Evolutionary conservation across 192 early-diverging fungal species (phyloP).

Genomic region (Coemansia asiatica): DNA sequence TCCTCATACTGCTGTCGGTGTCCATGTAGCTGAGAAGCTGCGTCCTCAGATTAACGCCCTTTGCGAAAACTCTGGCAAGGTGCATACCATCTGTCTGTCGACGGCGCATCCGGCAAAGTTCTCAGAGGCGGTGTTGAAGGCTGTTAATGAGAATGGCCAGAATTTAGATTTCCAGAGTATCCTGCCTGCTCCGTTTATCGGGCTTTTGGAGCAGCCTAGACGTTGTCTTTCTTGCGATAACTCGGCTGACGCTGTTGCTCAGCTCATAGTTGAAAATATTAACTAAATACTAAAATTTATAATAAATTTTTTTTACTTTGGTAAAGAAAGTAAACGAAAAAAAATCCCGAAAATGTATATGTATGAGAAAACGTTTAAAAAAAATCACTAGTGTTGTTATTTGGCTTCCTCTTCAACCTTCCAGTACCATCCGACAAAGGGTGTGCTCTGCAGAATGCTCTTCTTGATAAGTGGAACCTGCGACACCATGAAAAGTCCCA

Average conservation of each 20-base stretch:
- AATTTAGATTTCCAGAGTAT: conserved; percentile 62
- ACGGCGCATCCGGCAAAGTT: conserved; percentile 98
- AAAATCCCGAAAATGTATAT: background rate
- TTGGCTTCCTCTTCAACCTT: conserved; percentile 48
- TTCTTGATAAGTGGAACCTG: conserved; percentile 48
- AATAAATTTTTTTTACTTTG: background rate
- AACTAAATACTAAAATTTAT: background rate
- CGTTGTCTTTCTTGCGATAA: conserved; percentile 57
- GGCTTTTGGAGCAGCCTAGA: conserved; percentile 69
- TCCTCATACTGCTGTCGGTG: conserved; percentile 96
- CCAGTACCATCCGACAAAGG: conserved; percentile 55
- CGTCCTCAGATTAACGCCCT: conserved; percentile 16
- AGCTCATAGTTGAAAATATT: conserved; percentile 24
- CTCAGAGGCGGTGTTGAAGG: conserved; percentile 82
- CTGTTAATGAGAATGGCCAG: conserved; percentile 56
- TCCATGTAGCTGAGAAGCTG: conserved; percentile 73
- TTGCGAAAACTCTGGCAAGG: conserved; percentile 9
- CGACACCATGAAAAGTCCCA: conserved; percentile 41
- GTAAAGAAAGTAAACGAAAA: background rate
- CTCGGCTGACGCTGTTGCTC: conserved; percentile 46
- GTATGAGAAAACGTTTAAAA: background rate
- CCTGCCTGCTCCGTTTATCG: conserved; percentile 67
- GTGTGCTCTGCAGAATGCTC: conserved; percentile 43
- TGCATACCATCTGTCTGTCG: conserved; percentile 66
- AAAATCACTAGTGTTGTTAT: conserved; percentile 8